Evolutionary conservation across 768 basidiomycete genomes (phyloP).

Genomic region (Kwoniella bestiolae): DNA sequence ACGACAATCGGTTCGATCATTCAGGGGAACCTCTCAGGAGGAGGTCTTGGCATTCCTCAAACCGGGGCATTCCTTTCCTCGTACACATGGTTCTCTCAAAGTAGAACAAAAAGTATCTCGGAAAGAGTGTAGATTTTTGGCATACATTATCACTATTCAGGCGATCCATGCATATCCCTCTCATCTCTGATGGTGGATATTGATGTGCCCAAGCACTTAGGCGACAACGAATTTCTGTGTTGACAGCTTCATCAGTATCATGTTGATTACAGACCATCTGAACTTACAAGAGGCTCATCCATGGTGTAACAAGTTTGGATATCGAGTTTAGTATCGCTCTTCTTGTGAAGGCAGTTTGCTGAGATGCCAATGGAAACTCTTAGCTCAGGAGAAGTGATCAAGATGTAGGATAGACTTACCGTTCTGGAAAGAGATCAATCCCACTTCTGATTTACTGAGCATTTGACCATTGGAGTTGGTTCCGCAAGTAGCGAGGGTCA

Average conservation of each 20-base stretch:
- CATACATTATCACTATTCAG: too few relatives aligned
- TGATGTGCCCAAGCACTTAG: not conserved
- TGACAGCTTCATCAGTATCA: not conserved
- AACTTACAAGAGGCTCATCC: slow-evolving; percentile 5
- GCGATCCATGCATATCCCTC: too few relatives aligned
- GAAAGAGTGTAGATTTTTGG: too few relatives aligned
- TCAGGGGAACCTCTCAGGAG: too few relatives aligned
- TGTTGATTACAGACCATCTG: not conserved
- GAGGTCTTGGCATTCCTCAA: too few relatives aligned
- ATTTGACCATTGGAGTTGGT: not conserved
- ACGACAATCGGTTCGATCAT: too few relatives aligned
- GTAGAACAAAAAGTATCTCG: too few relatives aligned
- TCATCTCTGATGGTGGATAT: not conserved
- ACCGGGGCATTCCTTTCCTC: too few relatives aligned
- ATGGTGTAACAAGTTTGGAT: slow-evolving; percentile 10
- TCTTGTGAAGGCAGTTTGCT: slow-evolving; percentile 16
- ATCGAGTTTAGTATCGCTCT: not conserved
- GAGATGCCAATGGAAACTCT: not conserved
- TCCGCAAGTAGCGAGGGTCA: not conserved
- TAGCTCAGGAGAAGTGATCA: too few relatives aligned
- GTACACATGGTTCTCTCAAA: too few relatives aligned
- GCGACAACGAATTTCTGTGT: not conserved
- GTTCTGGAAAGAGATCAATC: slow-evolving; percentile 6
- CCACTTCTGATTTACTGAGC: not conserved
- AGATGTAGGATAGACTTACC: not conserved